A percentile compares a stretch with the other conserved stretches of the same genome.
These are phyloP conservation scores for Solanum dulcamara DNA, from an alignment of 257 asterid species.

Conservation along the genomic window DNA sequence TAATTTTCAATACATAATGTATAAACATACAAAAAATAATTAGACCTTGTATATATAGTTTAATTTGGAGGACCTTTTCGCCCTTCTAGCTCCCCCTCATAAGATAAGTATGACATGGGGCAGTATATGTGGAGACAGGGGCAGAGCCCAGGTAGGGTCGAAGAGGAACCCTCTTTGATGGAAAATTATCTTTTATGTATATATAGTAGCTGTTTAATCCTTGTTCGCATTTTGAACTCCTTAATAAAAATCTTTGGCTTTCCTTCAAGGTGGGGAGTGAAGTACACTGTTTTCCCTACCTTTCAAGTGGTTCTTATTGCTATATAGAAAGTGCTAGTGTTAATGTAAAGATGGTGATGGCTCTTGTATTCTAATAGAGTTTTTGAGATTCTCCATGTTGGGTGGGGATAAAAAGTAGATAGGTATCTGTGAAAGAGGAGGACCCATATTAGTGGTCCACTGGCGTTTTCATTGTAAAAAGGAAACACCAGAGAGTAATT, in stretches of 20 bases:
- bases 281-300: not conserved
- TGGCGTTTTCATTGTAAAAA: slow-evolving; percentile 10
- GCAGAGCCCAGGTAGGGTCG: not conserved
- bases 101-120: too few species aligned
- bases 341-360: not conserved
- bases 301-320: not conserved
- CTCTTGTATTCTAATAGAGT: slow-evolving; percentile 1
- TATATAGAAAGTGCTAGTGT: not conserved
- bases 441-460: slow-evolving; percentile 14
- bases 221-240: not conserved
- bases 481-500: slow-evolving; percentile 3
- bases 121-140: not conserved
- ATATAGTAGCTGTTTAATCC: too few species aligned
- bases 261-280: not conserved
- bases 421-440: slow-evolving; percentile 3
- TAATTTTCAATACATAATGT: not conserved
- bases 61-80: not conserved
- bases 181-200: too few species aligned
- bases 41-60: not conserved
- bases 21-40: not conserved
- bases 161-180: too few species aligned
- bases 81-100: not conserved
- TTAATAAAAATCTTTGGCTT: not conserved
- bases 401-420: slow-evolving; percentile 35
- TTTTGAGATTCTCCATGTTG: slow-evolving; percentile 10